These are phyloP conservation scores for Hypholoma sublateritium DNA, from an alignment of 768 basidiomycete genomes.

Conservation along the genomic window DNA sequence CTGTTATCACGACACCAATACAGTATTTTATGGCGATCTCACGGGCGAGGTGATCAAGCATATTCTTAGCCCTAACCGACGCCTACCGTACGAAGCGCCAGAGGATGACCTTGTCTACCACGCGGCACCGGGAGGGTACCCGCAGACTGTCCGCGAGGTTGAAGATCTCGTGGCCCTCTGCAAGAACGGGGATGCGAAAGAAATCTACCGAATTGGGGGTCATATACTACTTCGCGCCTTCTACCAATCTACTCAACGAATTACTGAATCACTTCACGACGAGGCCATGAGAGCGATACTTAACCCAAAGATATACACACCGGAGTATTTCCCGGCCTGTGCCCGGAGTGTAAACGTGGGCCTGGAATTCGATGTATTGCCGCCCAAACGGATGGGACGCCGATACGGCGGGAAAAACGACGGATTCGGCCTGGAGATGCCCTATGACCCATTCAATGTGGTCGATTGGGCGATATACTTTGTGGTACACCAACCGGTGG, in stretches of 20 bases:
- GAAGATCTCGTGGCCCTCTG: neutral
- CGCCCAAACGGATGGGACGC: neutral
- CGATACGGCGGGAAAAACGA: neutral
- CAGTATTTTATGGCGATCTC: neutral
- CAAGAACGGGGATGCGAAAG: neutral
- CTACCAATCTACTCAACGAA: neutral
- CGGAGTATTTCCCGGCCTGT: neutral
- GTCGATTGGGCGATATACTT: neutral
- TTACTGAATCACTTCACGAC: neutral
- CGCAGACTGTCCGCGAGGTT: neutral
- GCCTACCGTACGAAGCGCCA: neutral
- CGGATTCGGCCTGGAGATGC: neutral
- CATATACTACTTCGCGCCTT: neutral
- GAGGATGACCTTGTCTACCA: neutral
- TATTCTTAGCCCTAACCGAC: neutral
- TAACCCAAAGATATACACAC: neutral
- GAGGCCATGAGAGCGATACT: neutral
- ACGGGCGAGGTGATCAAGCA: neutral
- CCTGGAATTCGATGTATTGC: neutral
- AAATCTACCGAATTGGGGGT: neutral
- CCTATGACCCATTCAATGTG: neutral
- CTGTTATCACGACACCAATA: neutral
- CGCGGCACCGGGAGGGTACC: neutral
- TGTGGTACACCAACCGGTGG: neutral
- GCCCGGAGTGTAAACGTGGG: neutral